A percentile compares a stretch with the other conserved stretches of the same genome.
phyloP scores from a whole-genome alignment of 1,139 yeast species.

The Yamadazyma friedrichii region DNA sequence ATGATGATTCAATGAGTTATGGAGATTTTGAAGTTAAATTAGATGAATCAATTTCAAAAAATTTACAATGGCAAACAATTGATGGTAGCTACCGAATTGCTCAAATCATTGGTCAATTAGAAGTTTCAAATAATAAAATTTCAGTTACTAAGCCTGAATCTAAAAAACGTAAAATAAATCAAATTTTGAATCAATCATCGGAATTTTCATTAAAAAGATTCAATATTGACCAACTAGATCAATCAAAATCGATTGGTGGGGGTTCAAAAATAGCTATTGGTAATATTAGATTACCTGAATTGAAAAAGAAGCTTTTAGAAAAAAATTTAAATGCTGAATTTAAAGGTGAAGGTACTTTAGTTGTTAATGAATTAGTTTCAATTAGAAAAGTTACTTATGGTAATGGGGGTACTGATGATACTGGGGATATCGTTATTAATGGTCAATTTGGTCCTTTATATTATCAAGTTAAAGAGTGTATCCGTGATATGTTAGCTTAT shows the following conservation, averaged over 20 bases:
- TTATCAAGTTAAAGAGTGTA: slow-evolving; percentile 73
- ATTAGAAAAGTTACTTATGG: slow-evolving; percentile 65
- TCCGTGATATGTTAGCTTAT: slow-evolving; percentile 79
- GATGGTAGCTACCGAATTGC: slow-evolving; percentile 82
- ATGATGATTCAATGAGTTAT: slow-evolving; percentile 34
- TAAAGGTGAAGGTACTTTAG: slow-evolving; percentile 89
- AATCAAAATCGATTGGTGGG: slow-evolving; percentile 10
- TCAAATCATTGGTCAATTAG: slow-evolving; percentile 73
- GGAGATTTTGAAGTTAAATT: slow-evolving; percentile 72
- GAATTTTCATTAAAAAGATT: slow-evolving; percentile 37
- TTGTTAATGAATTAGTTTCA: slow-evolving; percentile 75
- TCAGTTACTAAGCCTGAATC: slow-evolving; percentile 8
- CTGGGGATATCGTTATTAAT: slow-evolving; percentile 82
- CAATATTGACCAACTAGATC: slow-evolving; percentile 11
- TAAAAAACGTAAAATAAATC: slow-evolving; percentile 23
- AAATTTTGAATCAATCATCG: slow-evolving; percentile 35
- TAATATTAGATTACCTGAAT: slow-evolving; percentile 79
- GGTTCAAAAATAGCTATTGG: slow-evolving; percentile 72
- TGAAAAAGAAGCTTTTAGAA: slow-evolving; percentile 60
- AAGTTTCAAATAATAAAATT: slow-evolving; percentile 33
- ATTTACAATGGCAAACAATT: slow-evolving; percentile 79
- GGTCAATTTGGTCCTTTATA: slow-evolving; percentile 78
- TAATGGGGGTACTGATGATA: slow-evolving; percentile 44
- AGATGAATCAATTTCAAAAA: slow-evolving; percentile 62
- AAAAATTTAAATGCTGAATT: slow-evolving; percentile 78